Conservation (phyloP, 495 filamentous ascomycete species). For the Annulohypoxylon nitens region DNA sequence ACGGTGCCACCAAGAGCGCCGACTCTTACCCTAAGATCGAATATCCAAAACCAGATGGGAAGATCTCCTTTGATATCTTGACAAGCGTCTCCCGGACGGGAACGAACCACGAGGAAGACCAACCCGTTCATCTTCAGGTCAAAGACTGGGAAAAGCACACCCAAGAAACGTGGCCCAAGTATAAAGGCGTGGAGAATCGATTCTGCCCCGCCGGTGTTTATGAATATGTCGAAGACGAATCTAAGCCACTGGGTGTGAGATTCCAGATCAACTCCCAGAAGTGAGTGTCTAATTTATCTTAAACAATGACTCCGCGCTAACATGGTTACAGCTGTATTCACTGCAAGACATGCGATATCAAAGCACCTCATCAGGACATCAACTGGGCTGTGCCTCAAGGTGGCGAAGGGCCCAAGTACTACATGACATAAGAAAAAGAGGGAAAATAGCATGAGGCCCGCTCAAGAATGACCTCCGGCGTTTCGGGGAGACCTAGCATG, state of each 20-base stretch:
- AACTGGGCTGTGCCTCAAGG: slow-evolving; percentile 97
- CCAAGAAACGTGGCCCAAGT: slow-evolving; percentile 82
- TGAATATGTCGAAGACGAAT: slow-evolving; percentile 94
- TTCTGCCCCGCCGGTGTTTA: slow-evolving; percentile 99
- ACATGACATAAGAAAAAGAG: slow-evolving; percentile 76
- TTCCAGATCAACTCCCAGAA: slow-evolving; percentile 99
- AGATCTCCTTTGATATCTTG: slow-evolving; percentile 94
- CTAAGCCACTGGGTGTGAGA: slow-evolving; percentile 82
- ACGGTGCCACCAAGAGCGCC: slow-evolving; percentile 82
- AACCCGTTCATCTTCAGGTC: slow-evolving; percentile 95
- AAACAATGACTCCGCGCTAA: slow-evolving; percentile 17
- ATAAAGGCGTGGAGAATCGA: slow-evolving; percentile 94
- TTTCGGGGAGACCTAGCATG: slow-evolving; percentile 7
- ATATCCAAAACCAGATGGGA: slow-evolving; percentile 95
- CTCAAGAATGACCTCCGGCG: slow-evolving; percentile 11
- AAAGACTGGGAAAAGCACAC: slow-evolving; percentile 94
- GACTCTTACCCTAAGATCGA: slow-evolving; percentile 88
- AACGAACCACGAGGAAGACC: slow-evolving; percentile 99
- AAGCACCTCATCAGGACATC: slow-evolving; percentile 95
- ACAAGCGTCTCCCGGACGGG: slow-evolving; percentile 94
- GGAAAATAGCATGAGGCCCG: background rate
- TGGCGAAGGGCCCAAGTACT: slow-evolving; percentile 96
- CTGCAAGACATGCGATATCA: slow-evolving; percentile 99
- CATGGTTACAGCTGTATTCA: slow-evolving; percentile 82
- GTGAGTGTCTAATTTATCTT: slow-evolving; percentile 66